Percentiles rank a stretch among this genome's conserved stretches.
Conservation (phyloP, 768 basidiomycete genomes). For the Russula emetica region DNA sequence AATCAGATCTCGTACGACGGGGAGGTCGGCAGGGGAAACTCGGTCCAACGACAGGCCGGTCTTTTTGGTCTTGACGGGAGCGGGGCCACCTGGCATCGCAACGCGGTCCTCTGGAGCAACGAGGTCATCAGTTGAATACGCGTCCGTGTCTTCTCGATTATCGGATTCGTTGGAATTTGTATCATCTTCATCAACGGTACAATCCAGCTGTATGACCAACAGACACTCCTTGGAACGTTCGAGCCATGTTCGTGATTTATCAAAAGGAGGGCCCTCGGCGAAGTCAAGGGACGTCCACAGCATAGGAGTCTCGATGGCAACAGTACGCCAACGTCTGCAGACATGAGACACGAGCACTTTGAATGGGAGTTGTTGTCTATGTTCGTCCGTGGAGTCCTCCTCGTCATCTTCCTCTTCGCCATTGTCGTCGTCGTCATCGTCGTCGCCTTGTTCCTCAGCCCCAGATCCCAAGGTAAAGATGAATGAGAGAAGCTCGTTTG, state of each 20-base stretch:
- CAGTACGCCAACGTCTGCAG: constrained; percentile 54
- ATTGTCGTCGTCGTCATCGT: constrained; percentile 31
- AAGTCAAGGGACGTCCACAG: constrained; percentile 55
- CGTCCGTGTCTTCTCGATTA: constrained; percentile 8
- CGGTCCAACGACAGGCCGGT: background rate
- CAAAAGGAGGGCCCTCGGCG: constrained; percentile 40
- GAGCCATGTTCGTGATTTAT: constrained; percentile 44
- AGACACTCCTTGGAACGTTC: constrained; percentile 52
- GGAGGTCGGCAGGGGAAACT: constrained; percentile 29
- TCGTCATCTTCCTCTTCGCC: constrained; percentile 27
- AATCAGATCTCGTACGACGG: constrained; percentile 37
- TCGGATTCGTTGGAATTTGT: constrained; percentile 19
- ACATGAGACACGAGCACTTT: constrained; percentile 58
- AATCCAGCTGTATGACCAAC: constrained; percentile 48
- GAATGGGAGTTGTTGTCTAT: constrained; percentile 36
- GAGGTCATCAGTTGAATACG: constrained; percentile 7
- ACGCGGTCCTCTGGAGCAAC: constrained; percentile 21
- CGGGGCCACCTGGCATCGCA: constrained; percentile 24
- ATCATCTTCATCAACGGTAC: constrained; percentile 29
- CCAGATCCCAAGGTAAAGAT: constrained; percentile 33
- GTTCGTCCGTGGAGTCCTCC: constrained; percentile 14
- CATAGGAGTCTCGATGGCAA: constrained; percentile 48
- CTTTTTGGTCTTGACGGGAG: constrained; percentile 11
- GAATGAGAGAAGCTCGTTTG: constrained; percentile 54
- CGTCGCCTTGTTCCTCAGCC: constrained; percentile 29